These are phyloP conservation scores for Aspergillus funiculosus DNA, from an alignment of 495 filamentous ascomycete species.

Conservation along the genomic window DNA sequence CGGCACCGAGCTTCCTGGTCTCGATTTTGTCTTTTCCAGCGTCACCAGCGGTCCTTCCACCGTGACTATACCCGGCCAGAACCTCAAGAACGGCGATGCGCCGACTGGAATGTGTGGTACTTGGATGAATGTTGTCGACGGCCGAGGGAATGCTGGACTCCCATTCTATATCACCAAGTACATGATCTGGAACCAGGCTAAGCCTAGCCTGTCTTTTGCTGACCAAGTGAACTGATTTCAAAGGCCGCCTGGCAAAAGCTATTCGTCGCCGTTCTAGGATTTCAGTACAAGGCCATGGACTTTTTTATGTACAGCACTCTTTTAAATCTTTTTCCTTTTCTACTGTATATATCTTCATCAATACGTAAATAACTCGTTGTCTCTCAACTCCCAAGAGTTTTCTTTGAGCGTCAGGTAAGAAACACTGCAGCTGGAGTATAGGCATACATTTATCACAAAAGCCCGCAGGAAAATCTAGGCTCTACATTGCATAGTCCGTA, in stretches of 20 bases:
- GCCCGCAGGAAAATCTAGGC: too few species aligned
- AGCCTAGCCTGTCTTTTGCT: slow-evolving; percentile 12
- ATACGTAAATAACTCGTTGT: too few species aligned
- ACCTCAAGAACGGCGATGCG: slow-evolving; percentile 6
- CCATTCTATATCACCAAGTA: slow-evolving; percentile 11
- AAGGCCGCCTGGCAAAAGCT: neutral
- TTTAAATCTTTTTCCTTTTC: too few species aligned
- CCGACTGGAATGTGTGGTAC: slow-evolving; percentile 5
- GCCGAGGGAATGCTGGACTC: slow-evolving; percentile 8
- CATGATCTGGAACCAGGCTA: slow-evolving; percentile 11
- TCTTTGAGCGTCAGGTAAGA: too few species aligned
- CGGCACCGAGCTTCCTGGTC: slow-evolving; percentile 6
- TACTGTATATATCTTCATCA: too few species aligned
- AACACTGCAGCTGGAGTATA: too few species aligned
- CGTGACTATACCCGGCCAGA: slow-evolving; percentile 8
- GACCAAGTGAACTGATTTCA: slow-evolving; percentile 8
- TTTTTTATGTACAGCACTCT: too few species aligned
- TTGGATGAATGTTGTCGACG: slow-evolving; percentile 10
- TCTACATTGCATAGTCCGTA: too few species aligned
- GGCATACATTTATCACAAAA: too few species aligned
- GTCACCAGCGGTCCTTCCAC: slow-evolving; percentile 7
- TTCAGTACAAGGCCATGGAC: neutral
- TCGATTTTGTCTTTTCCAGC: slow-evolving; percentile 9
- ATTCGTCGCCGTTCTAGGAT: neutral
- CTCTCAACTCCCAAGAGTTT: too few species aligned